Conservation (phyloP, 768 basidiomycete genomes). For the Boletus eberwhitei region DNA sequence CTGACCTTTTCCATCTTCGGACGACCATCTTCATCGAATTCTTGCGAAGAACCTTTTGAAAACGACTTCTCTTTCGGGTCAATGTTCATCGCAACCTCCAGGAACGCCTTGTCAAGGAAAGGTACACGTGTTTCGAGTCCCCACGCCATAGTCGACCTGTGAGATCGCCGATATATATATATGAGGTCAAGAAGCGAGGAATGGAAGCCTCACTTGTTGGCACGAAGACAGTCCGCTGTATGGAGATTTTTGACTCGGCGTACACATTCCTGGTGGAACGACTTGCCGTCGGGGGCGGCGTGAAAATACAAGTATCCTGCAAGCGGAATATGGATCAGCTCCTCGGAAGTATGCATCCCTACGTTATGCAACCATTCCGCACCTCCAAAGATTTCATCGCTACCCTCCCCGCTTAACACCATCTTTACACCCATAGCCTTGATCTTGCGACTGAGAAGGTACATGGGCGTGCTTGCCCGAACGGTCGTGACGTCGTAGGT, state of each 20-base stretch:
- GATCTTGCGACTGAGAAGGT: conserved; percentile 95
- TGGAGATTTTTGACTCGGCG: conserved; percentile 97
- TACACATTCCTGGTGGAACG: conserved; percentile 94
- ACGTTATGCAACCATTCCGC: conserved; percentile 12
- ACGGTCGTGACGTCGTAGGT: conserved; percentile 99
- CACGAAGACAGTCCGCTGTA: conserved; percentile 94
- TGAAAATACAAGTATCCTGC: conserved; percentile 99
- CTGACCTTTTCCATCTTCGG: conserved; percentile 94
- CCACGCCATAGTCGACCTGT: conserved; percentile 98
- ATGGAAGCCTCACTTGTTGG: conserved; percentile 75
- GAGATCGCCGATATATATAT: conserved; percentile 2
- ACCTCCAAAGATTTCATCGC: conserved; percentile 97
- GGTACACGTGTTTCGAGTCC: conserved; percentile 98
- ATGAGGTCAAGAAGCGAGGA: background rate
- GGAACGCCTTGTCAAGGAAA: conserved; percentile 95
- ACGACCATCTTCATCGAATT: conserved; percentile 77
- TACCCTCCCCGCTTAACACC: conserved; percentile 97
- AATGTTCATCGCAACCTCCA: conserved; percentile 90
- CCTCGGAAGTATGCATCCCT: background rate
- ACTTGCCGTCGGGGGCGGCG: conserved; percentile 82
- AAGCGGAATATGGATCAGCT: conserved; percentile 4
- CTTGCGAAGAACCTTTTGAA: conserved; percentile 70
- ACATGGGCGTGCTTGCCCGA: conserved; percentile 98
- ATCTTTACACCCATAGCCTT: conserved; percentile 99
- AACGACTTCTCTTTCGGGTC: conserved; percentile 89